A percentile compares a stretch with the other conserved stretches of the same genome.
These are phyloP conservation scores for Mycena venus DNA, from an alignment of 768 basidiomycete genomes.

Conservation along the genomic window DNA sequence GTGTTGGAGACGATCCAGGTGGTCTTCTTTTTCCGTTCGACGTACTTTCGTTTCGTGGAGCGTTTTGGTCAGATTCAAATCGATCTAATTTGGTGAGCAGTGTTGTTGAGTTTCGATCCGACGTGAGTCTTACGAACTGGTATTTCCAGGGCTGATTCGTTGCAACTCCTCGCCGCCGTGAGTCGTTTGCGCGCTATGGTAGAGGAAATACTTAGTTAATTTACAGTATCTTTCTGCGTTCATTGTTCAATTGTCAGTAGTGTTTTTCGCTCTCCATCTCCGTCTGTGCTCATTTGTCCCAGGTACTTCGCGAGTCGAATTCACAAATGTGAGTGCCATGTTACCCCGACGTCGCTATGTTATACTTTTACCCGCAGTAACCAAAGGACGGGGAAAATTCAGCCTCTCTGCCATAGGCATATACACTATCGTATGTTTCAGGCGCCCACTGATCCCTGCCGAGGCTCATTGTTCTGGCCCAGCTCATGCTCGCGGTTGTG, in stretches of 20 bases:
- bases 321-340: background rate
- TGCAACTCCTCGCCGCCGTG: conserved; percentile 24
- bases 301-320: conserved; percentile 22
- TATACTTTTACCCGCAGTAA: background rate
- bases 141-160: conserved; percentile 1
- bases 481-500: background rate
- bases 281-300: background rate
- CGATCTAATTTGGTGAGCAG: conserved; percentile 22
- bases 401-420: conserved; percentile 15
- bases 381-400: conserved; percentile 7
- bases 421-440: background rate
- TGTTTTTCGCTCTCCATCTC: background rate
- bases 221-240: conserved; percentile 27
- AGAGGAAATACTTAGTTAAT: background rate
- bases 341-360: background rate
- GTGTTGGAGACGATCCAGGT: conserved; percentile 26
- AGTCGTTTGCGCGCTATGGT: background rate
- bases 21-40: conserved; percentile 1
- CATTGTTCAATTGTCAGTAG: conserved; percentile 23
- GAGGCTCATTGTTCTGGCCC: background rate
- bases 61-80: conserved; percentile 2
- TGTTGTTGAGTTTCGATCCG: background rate
- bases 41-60: conserved; percentile 26
- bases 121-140: background rate
- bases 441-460: too few relatives aligned